phyloP scores from a whole-genome alignment of 73 alveolate species.

The Paramecium sexaurelia region DNA sequence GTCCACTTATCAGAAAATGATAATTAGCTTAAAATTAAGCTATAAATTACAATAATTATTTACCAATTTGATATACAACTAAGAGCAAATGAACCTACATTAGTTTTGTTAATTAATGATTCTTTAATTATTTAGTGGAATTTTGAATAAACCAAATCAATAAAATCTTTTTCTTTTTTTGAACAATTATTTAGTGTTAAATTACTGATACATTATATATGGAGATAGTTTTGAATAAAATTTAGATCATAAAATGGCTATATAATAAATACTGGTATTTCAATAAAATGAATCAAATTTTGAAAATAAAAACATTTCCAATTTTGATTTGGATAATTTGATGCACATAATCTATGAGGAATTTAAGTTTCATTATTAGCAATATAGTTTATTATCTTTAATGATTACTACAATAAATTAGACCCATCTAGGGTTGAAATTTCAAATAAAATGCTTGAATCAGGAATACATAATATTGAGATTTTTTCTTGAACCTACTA shows the following conservation, averaged over 20 bases:
- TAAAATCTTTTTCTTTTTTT: background rate
- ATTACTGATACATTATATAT: background rate
- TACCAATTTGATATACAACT: conserved; percentile 22
- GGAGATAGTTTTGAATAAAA: background rate
- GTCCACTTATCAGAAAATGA: background rate
- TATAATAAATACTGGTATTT: background rate
- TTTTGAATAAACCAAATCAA: background rate
- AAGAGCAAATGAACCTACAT: conserved; percentile 15
- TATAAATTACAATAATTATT: background rate
- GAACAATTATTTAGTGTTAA: background rate
- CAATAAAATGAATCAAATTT: background rate
- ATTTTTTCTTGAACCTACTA: background rate
- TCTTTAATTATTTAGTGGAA: background rate
- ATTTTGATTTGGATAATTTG: background rate
- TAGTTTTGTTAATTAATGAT: background rate
- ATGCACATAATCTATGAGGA: conserved; percentile 14
- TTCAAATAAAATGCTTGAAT: conserved; percentile 35
- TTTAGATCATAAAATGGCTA: background rate
- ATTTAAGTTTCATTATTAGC: background rate
- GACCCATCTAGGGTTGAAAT: background rate
- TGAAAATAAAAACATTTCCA: conserved; percentile 33
- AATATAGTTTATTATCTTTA: background rate
- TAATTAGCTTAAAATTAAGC: background rate
- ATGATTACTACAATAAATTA: background rate
- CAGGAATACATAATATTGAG: background rate